Percentiles rank a stretch among this genome's conserved stretches.
Conservation (phyloP, 129 eudicot species). For the Pittosporum tobira region DNA sequence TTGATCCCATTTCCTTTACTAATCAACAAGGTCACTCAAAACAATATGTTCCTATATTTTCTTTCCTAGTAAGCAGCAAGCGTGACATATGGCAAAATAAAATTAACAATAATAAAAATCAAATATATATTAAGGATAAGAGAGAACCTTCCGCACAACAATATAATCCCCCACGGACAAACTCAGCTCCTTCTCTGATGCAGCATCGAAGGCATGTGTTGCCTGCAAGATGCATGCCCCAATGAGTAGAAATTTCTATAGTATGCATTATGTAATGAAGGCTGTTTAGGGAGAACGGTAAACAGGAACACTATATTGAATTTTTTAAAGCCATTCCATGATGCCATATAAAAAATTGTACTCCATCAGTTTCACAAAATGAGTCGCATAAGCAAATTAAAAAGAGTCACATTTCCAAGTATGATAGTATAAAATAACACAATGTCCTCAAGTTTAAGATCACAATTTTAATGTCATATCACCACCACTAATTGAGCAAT, state of each 20-base stretch:
- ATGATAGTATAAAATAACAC: too few species aligned
- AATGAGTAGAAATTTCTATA: background rate
- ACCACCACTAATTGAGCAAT: too few species aligned
- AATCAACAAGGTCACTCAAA: background rate
- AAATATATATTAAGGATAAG: background rate
- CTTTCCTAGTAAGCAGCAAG: background rate
- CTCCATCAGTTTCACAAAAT: too few species aligned
- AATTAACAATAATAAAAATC: background rate
- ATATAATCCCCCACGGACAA: conserved; percentile 85
- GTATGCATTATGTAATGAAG: background rate
- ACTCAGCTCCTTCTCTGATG: conserved; percentile 85
- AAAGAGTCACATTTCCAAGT: too few species aligned
- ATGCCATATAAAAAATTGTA: background rate
- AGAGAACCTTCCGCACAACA: conserved; percentile 88
- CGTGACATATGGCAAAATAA: too few species aligned
- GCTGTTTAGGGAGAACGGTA: background rate
- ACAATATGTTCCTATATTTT: background rate
- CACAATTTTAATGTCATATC: too few species aligned
- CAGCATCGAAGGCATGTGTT: conserved; percentile 64
- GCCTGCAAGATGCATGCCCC: conserved; percentile 41
- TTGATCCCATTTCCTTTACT: background rate
- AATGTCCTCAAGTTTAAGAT: too few species aligned
- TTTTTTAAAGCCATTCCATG: background rate
- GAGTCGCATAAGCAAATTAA: too few species aligned
- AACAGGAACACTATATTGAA: conserved; percentile 4